Evolutionary conservation across 352 stramenopile genomes (phyloP).

Genomic region (Discostella stelligera): DNA sequence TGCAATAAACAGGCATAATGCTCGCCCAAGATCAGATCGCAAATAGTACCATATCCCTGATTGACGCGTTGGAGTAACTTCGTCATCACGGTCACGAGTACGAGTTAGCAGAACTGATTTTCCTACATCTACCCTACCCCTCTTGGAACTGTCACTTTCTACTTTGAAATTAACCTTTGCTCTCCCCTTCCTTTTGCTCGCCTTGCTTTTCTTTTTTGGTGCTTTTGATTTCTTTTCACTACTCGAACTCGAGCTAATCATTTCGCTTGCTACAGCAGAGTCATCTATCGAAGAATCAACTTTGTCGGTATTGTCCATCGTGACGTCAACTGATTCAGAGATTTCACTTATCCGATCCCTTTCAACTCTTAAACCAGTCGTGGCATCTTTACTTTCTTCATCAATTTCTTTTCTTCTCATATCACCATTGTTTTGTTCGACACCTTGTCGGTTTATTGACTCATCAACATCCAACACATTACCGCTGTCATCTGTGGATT

Average conservation of each 20-base stretch:
- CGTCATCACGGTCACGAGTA: slow-evolving; percentile 9
- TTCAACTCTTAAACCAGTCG: background rate
- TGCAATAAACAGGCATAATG: slow-evolving; percentile 34
- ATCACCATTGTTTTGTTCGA: background rate
- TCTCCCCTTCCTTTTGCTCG: slow-evolving; percentile 22
- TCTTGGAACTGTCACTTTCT: slow-evolving; percentile 6
- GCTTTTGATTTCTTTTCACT: slow-evolving; percentile 10
- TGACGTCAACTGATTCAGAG: slow-evolving; percentile 8
- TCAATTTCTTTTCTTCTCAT: background rate
- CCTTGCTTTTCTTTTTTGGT: slow-evolving; percentile 26
- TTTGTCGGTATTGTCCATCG: background rate
- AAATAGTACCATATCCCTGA: slow-evolving; percentile 20
- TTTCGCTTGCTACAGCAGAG: background rate
- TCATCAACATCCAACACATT: background rate
- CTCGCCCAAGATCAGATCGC: slow-evolving; percentile 34
- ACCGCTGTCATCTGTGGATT: background rate
- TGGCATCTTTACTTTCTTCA: background rate
- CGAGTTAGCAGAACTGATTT: slow-evolving; percentile 16
- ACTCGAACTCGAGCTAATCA: background rate
- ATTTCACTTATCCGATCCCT: background rate
- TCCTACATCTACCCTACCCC: background rate
- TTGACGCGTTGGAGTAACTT: slow-evolving; percentile 12
- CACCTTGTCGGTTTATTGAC: background rate
- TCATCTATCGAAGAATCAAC: slow-evolving; percentile 3
- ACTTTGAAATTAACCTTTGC: slow-evolving; percentile 1